A percentile compares a stretch with the other conserved stretches of the same genome.
phyloP scores from a whole-genome alignment of 129 eudicot genomes.

The Cynara cardunculus region DNA sequence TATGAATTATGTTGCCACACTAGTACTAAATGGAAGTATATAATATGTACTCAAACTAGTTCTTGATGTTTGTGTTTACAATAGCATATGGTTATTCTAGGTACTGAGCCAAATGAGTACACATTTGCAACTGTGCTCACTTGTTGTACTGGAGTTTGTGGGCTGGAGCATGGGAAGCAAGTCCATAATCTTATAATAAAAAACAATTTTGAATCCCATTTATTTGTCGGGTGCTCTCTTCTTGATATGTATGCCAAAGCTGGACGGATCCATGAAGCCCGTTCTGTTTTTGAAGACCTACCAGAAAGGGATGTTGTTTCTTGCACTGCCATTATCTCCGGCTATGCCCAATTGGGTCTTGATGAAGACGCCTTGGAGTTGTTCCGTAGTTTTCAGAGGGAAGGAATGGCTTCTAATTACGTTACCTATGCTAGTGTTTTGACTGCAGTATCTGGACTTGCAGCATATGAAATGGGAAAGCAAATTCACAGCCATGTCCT shows the following conservation, averaged over 20 bases:
- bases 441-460: slow-evolving; percentile 86
- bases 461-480: slow-evolving; percentile 83
- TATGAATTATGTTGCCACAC: not conserved
- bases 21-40: not conserved
- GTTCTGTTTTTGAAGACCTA: slow-evolving; percentile 57
- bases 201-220: slow-evolving; percentile 55
- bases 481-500: slow-evolving; percentile 75
- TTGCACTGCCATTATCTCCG: slow-evolving; percentile 90
- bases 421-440: slow-evolving; percentile 81
- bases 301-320: slow-evolving; percentile 81
- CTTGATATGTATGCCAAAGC: slow-evolving; percentile 94
- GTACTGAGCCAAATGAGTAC: slow-evolving; percentile 82
- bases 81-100: slow-evolving; percentile 40
- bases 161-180: slow-evolving; percentile 61
- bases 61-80: slow-evolving; percentile 9
- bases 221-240: slow-evolving; percentile 89
- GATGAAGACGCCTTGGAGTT: slow-evolving; percentile 74
- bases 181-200: slow-evolving; percentile 66
- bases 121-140: slow-evolving; percentile 83
- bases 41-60: not conserved
- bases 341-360: slow-evolving; percentile 82
- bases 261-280: slow-evolving; percentile 77
- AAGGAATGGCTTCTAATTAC: slow-evolving; percentile 67
- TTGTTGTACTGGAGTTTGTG: slow-evolving; percentile 54
- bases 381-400: slow-evolving; percentile 48